These are phyloP conservation scores for Trichoderma atrobrunneum DNA, from an alignment of 2,329 filamentous ascomycete genomes.

Conservation along the genomic window DNA sequence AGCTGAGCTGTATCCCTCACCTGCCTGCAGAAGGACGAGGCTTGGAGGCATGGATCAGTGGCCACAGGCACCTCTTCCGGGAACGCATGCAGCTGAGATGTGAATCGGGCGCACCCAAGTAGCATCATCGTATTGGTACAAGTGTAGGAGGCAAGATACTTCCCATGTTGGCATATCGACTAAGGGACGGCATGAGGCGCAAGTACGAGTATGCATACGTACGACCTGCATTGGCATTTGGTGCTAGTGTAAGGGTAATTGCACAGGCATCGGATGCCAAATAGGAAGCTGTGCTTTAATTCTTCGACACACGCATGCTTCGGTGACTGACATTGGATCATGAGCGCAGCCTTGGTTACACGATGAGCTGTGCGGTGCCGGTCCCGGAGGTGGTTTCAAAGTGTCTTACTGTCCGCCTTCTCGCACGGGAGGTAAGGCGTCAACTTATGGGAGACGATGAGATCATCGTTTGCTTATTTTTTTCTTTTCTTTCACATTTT, in stretches of 20 bases:
- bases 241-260: conserved; percentile 11
- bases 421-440: background rate
- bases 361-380: background rate
- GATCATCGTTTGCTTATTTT: conserved; percentile 2
- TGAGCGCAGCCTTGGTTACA: background rate
- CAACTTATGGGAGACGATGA: background rate
- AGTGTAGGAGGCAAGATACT: background rate
- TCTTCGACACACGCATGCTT: background rate
- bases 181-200: background rate
- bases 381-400: background rate
- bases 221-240: conserved; percentile 7
- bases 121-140: background rate
- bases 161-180: background rate
- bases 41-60: background rate
- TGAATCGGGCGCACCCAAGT: background rate
- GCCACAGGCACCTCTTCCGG: background rate
- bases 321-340: background rate
- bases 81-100: conserved; percentile 7
- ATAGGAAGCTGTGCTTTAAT: conserved; percentile 1
- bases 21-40: background rate
- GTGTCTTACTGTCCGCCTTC: background rate
- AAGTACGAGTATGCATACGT: background rate
- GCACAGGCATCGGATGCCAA: background rate
- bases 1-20: conserved; percentile 1
- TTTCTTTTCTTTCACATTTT: background rate